A percentile compares a stretch with the other conserved stretches of the same genome.
Evolutionary conservation across 139 green algal genomes (phyloP).

Genomic region (Chlamydomonas sphaeroides): DNA sequence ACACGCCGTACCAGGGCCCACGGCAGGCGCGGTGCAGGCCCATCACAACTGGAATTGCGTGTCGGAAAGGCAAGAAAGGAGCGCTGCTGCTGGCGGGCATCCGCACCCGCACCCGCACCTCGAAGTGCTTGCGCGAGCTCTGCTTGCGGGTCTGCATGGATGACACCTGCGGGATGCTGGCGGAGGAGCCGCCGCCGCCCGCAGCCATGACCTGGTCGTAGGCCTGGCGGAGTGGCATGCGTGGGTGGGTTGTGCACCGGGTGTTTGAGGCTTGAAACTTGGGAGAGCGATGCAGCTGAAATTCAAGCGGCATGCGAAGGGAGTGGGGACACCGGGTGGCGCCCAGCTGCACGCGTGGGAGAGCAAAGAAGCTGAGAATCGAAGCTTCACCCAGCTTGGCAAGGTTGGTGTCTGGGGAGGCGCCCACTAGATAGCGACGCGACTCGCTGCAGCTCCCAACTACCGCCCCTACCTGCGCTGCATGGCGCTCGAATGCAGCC

Average conservation of each 20-base stretch:
- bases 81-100: no score
- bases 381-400: no score
- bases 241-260: no score
- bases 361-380: no score
- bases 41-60: neutral
- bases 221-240: neutral
- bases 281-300: neutral
- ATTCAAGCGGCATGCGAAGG: neutral
- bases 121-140: conserved; percentile 15
- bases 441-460: neutral
- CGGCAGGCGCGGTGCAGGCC: no score
- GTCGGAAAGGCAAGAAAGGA: no score
- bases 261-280: neutral
- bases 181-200: conserved; percentile 7
- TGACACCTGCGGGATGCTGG: neutral
- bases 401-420: no score
- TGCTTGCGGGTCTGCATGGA: conserved; percentile 22
- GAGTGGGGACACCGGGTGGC: neutral
- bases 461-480: neutral
- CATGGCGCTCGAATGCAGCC: conserved; percentile 14
- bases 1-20: neutral
- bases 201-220: conserved; percentile 32
- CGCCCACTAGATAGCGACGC: neutral
- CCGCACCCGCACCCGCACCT: neutral
- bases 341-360: no score